Evolutionary conservation across 306 rosid genomes (phyloP).

Genomic region (Aeschynomene evenia): DNA sequence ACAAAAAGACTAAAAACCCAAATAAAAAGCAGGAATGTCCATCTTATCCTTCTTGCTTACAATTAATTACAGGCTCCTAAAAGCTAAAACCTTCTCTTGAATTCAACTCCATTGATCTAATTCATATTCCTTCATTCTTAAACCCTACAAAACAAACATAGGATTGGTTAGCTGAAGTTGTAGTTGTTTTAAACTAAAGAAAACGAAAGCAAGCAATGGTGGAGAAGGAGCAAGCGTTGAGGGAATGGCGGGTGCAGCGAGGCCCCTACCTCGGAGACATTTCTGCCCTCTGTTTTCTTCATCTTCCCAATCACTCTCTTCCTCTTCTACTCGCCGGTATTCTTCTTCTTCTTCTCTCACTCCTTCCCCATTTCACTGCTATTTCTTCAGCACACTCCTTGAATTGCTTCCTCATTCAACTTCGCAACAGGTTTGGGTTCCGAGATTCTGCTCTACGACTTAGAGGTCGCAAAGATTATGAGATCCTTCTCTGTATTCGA

Average conservation of each 20-base stretch:
- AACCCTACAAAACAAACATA: slow-evolving; percentile 30
- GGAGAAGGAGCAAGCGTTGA: slow-evolving; percentile 25
- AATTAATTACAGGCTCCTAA: background rate
- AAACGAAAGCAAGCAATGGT: background rate
- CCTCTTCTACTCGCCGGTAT: slow-evolving; percentile 84
- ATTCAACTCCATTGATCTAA: background rate
- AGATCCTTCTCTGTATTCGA: slow-evolving; percentile 62
- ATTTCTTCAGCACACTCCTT: too few species aligned
- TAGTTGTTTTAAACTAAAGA: background rate
- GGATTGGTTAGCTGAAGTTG: background rate
- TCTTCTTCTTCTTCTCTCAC: too few species aligned
- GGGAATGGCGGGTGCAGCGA: slow-evolving; percentile 51
- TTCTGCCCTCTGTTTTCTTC: slow-evolving; percentile 85
- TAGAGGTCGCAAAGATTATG: slow-evolving; percentile 48
- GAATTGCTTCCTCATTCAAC: too few species aligned
- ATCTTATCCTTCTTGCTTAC: too few species aligned
- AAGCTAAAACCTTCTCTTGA: too few species aligned
- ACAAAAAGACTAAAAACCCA: too few species aligned
- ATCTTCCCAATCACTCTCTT: slow-evolving; percentile 52
- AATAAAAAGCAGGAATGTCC: too few species aligned
- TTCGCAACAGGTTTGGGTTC: too few species aligned
- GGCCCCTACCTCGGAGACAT: slow-evolving; percentile 88
- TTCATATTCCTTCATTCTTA: slow-evolving; percentile 23
- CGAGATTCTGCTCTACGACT: slow-evolving; percentile 55
- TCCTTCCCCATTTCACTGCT: too few species aligned